Evolutionary conservation across 441 rosid genomes (phyloP).

Genomic region (Erysimum pusillum): DNA sequence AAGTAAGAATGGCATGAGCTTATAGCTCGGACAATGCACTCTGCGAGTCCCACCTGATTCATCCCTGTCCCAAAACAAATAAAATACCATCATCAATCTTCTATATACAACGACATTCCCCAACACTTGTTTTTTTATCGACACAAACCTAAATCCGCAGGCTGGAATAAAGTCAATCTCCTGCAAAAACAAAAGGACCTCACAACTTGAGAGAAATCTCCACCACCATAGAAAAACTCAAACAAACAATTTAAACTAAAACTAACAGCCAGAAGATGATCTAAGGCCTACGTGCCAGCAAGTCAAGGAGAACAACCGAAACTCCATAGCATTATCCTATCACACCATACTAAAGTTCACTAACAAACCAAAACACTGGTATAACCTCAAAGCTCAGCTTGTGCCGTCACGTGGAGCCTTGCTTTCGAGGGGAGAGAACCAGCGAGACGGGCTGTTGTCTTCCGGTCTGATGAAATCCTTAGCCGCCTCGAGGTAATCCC

Average conservation of each 20-base stretch:
- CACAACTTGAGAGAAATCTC: not conserved
- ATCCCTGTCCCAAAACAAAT: conserved; percentile 63
- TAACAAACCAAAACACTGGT: conserved; percentile 6
- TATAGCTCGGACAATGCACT: conserved; percentile 93
- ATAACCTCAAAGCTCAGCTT: not conserved
- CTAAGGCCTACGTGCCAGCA: not conserved
- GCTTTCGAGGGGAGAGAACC: conserved; percentile 86
- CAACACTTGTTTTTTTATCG: not conserved
- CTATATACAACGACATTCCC: not conserved
- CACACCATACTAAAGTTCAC: conserved; percentile 21
- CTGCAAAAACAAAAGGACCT: conserved; percentile 51
- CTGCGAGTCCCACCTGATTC: conserved; percentile 97
- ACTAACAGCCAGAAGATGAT: conserved; percentile 10
- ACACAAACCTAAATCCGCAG: conserved; percentile 87
- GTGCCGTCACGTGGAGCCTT: conserved; percentile 50
- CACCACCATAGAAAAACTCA: not conserved
- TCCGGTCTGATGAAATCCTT: conserved; percentile 50
- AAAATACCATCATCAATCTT: conserved; percentile 13
- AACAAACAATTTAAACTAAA: not conserved
- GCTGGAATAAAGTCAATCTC: conserved; percentile 94
- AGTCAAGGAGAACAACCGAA: not conserved
- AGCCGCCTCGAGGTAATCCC: conserved; percentile 61
- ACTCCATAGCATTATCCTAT: conserved; percentile 22
- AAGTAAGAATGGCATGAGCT: conserved; percentile 85
- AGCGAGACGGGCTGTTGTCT: conserved; percentile 71